These are phyloP conservation scores for Phialophora expanda DNA, from an alignment of 2,329 filamentous ascomycete genomes.

Conservation along the genomic window DNA sequence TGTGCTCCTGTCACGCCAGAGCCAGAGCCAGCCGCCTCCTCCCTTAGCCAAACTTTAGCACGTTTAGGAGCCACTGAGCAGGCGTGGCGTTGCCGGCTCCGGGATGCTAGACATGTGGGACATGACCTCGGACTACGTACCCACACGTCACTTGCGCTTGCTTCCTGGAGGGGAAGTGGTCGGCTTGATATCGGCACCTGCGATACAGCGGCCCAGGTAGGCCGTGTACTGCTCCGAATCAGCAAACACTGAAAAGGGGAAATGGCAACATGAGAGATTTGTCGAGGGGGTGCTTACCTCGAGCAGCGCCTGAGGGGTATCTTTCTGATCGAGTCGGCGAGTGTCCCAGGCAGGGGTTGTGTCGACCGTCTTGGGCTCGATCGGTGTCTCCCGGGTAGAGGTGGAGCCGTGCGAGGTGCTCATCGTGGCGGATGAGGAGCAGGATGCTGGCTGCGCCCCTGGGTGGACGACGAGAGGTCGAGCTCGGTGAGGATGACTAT, in stretches of 20 bases:
- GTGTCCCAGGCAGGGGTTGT: not conserved
- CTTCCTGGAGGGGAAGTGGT: not conserved
- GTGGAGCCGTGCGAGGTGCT: conserved; percentile 7
- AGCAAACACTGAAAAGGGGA: not conserved
- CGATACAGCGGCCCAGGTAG: conserved; percentile 19
- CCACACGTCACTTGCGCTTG: conserved; percentile 8
- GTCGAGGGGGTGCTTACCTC: conserved; percentile 3
- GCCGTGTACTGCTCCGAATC: conserved; percentile 10
- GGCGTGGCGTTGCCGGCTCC: not conserved
- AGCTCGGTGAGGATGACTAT: not conserved
- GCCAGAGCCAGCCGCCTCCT: not conserved
- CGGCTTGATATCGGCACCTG: not conserved
- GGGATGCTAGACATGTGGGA: not conserved
- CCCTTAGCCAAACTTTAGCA: not conserved
- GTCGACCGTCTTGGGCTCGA: conserved; percentile 4
- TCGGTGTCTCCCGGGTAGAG: conserved; percentile 1
- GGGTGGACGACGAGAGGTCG: not conserved
- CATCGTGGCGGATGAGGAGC: not conserved
- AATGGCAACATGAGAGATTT: not conserved
- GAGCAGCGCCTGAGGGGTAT: conserved; percentile 13
- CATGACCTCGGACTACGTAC: not conserved
- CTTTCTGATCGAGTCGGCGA: not conserved
- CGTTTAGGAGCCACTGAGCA: not conserved
- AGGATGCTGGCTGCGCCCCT: not conserved
- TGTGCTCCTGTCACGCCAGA: not conserved